Percentiles rank a stretch among this genome's conserved stretches.
Conservation (phyloP, 176 grass and related monocot species). For the Aegilops speltoides region DNA sequence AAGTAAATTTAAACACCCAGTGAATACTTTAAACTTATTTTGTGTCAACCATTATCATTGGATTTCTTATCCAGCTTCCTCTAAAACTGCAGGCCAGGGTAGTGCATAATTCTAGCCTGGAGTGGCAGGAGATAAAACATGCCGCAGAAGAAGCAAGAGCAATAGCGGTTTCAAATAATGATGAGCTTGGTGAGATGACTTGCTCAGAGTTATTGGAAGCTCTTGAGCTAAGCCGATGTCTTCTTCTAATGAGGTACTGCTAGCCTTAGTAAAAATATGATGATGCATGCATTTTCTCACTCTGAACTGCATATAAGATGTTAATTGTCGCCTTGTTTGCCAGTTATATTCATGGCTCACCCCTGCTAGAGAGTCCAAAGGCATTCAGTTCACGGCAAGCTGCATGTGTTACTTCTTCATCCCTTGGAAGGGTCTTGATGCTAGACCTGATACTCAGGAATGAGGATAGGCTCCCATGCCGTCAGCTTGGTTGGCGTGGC, state of each 20-base stretch:
- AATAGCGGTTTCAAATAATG: conserved; percentile 52
- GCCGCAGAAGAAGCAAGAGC: conserved; percentile 76
- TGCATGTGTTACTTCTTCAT: conserved; percentile 54
- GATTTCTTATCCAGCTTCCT: conserved; percentile 29
- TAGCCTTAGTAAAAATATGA: conserved; percentile 1
- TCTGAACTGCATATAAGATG: not conserved
- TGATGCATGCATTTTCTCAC: conserved; percentile 17
- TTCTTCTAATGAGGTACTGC: conserved; percentile 95
- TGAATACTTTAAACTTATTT: conserved; percentile 12
- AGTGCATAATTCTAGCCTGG: conserved; percentile 73
- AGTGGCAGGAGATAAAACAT: conserved; percentile 78
- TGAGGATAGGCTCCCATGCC: conserved; percentile 92
- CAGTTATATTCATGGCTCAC: conserved; percentile 96
- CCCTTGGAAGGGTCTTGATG: conserved; percentile 84
- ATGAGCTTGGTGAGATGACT: conserved; percentile 80
- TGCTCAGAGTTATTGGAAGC: conserved; percentile 95
- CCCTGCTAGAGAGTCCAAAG: conserved; percentile 80
- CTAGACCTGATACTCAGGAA: conserved; percentile 89
- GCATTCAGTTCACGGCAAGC: conserved; percentile 69
- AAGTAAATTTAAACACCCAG: conserved; percentile 41
- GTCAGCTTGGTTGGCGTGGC: conserved; percentile 90
- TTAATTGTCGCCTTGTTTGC: conserved; percentile 35
- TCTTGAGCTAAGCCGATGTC: conserved; percentile 91
- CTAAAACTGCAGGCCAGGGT: conserved; percentile 71
- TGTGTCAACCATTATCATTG: conserved; percentile 2